A percentile compares a stretch with the other conserved stretches of the same genome.
These are phyloP conservation scores for Solanum medicagineum DNA, from an alignment of 257 asterid species.

Conservation along the genomic window DNA sequence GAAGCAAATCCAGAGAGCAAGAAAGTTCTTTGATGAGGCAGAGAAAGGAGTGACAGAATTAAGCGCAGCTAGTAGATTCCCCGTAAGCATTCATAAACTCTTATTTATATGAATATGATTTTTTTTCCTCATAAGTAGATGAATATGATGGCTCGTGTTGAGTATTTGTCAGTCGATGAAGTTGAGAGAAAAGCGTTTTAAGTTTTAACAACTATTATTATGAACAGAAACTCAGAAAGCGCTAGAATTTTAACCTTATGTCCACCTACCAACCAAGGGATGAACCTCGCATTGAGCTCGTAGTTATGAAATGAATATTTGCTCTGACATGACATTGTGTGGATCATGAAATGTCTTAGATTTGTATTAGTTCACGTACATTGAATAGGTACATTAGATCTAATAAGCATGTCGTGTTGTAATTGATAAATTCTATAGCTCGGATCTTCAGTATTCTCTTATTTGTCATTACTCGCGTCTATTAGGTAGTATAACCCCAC, in stretches of 20 bases:
- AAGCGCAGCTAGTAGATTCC: conserved; percentile 92
- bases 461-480: background rate
- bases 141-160: background rate
- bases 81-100: conserved; percentile 37
- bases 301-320: background rate
- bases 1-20: conserved; percentile 79
- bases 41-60: conserved; percentile 77
- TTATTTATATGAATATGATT: background rate
- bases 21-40: conserved; percentile 83
- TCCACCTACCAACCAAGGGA: background rate
- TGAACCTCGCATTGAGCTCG: background rate
- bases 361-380: background rate
- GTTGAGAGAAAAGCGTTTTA: background rate
- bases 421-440: background rate
- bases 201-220: background rate
- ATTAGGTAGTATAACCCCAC: background rate
- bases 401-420: background rate
- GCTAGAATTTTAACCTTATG: background rate
- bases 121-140: background rate
- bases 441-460: background rate
- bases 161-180: background rate
- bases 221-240: no score
- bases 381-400: background rate
- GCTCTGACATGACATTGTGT: background rate
- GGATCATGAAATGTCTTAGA: background rate